Evolutionary conservation across 1,139 yeast genomes (phyloP).

Genomic region (Nakaseomyces nivariensis): DNA sequence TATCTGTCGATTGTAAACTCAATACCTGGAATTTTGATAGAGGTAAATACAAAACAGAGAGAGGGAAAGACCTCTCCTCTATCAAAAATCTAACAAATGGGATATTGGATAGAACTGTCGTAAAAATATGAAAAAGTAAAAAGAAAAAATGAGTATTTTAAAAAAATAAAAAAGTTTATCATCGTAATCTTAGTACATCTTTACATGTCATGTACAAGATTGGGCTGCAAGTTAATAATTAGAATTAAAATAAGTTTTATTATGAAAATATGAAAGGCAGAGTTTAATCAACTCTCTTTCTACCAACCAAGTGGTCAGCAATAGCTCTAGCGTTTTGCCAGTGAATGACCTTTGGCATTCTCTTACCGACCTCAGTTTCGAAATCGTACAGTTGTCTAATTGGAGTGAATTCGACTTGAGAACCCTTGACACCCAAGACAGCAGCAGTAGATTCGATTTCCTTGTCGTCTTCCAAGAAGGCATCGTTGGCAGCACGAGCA

Average conservation of each 20-base stretch:
- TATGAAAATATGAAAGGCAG: slow-evolving; percentile 1
- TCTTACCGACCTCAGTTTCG: slow-evolving; percentile 68
- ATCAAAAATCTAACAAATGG: background rate
- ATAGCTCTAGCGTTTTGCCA: slow-evolving; percentile 70
- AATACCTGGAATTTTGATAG: background rate
- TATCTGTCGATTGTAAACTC: background rate
- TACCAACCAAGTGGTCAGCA: slow-evolving; percentile 80
- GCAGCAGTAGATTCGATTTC: slow-evolving; percentile 55
- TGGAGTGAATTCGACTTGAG: slow-evolving; percentile 66
- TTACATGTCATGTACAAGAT: slow-evolving; percentile 4
- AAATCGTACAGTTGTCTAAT: slow-evolving; percentile 69
- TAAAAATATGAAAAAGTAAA: background rate
- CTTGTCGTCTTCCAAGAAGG: slow-evolving; percentile 27
- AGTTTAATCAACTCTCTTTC: slow-evolving; percentile 33
- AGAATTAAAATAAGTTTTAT: slow-evolving; percentile 2
- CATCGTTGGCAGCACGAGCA: slow-evolving; percentile 27
- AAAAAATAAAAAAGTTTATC: slow-evolving; percentile 2
- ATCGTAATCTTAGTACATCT: slow-evolving; percentile 4
- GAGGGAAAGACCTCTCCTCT: background rate
- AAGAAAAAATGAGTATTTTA: slow-evolving; percentile 1
- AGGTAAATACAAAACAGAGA: background rate
- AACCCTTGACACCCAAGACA: slow-evolving; percentile 75
- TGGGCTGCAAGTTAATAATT: slow-evolving; percentile 3
- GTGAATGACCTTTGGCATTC: slow-evolving; percentile 84
- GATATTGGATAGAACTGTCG: background rate